Conservation (phyloP, 345 rosid species). For the Ailanthus altissimus region DNA sequence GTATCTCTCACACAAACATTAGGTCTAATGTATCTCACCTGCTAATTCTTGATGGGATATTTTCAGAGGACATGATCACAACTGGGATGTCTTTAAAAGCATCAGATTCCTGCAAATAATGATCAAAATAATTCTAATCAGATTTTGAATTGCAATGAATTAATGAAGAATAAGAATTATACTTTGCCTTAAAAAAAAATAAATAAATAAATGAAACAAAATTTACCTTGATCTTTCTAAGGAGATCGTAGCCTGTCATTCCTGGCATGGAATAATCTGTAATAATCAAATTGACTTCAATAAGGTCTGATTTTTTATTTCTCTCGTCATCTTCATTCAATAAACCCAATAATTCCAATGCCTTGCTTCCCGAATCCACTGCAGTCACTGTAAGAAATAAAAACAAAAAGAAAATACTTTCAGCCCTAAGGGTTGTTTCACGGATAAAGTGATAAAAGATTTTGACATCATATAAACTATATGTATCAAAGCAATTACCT, state of each 20-base stretch:
- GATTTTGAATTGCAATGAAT: neutral
- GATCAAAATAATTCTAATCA: neutral
- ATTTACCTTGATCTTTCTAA: conserved; percentile 74
- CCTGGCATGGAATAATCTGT: conserved; percentile 99
- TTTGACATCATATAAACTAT: neutral
- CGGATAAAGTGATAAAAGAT: too few species aligned
- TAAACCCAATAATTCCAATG: conserved; percentile 76
- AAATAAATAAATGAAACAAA: neutral
- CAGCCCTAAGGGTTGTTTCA: neutral
- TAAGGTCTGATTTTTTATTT: conserved; percentile 36
- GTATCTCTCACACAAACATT: too few species aligned
- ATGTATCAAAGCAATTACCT: conserved; percentile 33
- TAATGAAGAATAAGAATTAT: neutral
- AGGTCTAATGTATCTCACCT: conserved; percentile 44
- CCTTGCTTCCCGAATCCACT: conserved; percentile 90
- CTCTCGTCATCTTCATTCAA: conserved; percentile 33
- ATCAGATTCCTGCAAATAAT: conserved; percentile 53
- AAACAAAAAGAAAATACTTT: neutral
- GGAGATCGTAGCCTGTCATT: conserved; percentile 94
- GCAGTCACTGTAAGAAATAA: conserved; percentile 59
- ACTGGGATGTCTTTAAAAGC: conserved; percentile 78
- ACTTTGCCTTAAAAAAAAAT: neutral
- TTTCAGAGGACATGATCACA: conserved; percentile 92
- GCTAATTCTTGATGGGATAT: conserved; percentile 77
- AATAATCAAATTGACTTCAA: conserved; percentile 69